phyloP scores from a whole-genome alignment of 2,329 filamentous ascomycete species.

The Apiospora hydei region DNA sequence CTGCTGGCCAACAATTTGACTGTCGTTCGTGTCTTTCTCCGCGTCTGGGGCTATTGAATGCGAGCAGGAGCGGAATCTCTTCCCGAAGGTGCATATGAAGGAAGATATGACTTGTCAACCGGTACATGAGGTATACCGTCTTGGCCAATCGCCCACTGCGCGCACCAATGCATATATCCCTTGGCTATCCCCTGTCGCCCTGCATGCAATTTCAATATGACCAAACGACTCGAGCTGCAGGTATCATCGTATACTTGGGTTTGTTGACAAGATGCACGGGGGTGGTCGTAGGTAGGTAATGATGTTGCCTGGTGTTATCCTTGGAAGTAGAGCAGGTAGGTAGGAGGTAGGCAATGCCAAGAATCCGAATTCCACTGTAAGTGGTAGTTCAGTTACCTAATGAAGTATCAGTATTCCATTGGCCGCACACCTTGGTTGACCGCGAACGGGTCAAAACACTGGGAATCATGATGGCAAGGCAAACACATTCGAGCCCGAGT shows the following conservation, averaged over 20 bases:
- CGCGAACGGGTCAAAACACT: too few species aligned
- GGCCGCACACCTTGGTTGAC: background rate
- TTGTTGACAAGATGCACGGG: background rate
- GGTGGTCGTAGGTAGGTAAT: background rate
- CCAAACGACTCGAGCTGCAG: background rate
- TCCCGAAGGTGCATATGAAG: slow-evolving; percentile 2
- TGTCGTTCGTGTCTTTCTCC: background rate
- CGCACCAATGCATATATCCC: background rate
- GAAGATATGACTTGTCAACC: background rate
- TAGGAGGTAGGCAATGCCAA: background rate
- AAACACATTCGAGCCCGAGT: background rate
- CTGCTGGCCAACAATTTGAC: slow-evolving; percentile 4
- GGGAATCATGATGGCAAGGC: background rate
- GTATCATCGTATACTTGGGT: background rate
- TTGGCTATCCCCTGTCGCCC: background rate
- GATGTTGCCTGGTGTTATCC: background rate
- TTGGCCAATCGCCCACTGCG: slow-evolving; percentile 4
- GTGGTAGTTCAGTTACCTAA: background rate
- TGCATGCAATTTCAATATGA: background rate
- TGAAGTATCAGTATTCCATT: background rate
- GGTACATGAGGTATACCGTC: slow-evolving; percentile 9
- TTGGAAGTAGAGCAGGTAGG: background rate
- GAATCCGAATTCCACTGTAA: background rate
- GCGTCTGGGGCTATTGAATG: slow-evolving; percentile 4
- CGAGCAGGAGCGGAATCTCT: slow-evolving; percentile 8